Base-by-base conservation (phyloP, 2,329 filamentous ascomycete species). In the Dactylellina drechsleri region DNA sequence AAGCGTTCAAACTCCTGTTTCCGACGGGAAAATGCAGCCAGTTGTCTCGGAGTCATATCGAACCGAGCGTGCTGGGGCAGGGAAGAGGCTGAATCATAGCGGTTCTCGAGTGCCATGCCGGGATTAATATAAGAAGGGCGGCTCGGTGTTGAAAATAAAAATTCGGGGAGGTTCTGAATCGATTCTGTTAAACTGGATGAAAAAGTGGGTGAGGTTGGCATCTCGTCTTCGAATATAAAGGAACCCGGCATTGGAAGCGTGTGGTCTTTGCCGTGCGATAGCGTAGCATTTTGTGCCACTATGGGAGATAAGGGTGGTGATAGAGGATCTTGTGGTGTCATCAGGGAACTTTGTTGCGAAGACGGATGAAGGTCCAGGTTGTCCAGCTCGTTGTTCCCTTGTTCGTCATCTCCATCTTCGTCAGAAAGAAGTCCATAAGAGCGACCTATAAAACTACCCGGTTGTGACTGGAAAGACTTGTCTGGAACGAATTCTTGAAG, bases 141-240 rank as follows among this genome's bases (percentile, higher is more conserved):
- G 23, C 13, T 49, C 16, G 72, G 72, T 15, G 72, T 76, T 15
- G 65, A 65, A 45, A 64, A 68, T 20, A 76, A 26, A 40, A 68
- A 65, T 56, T 76, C 72, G 1, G 59, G 20, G 12, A 70, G 52
- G n/a, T 54, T 59, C 57, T 58, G 66, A 16, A 64, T 65, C 13
- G 72, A 70, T 31, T 76, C 72, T 16, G 53, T 65, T 7, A 68
- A 23, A 7, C 58, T 59, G 13, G 64, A 75, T 23, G 72, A 76
- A 45, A 76, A 76, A 1, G 65, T 15, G 4, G 72, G 72, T 4
- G 72, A 76, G 36, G 40, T 28, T 16, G 72, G 72, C 41, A 28
- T 31, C 1, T 76, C 72, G 12, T 65, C 65, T 50, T 76, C 72
- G n/a, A 76, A 76, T n/a, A 76, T 54, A 43, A 76, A 76, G 5